Base-by-base conservation (phyloP, 208 protist genomes). In the Tritrichomonas musculus region DNA sequence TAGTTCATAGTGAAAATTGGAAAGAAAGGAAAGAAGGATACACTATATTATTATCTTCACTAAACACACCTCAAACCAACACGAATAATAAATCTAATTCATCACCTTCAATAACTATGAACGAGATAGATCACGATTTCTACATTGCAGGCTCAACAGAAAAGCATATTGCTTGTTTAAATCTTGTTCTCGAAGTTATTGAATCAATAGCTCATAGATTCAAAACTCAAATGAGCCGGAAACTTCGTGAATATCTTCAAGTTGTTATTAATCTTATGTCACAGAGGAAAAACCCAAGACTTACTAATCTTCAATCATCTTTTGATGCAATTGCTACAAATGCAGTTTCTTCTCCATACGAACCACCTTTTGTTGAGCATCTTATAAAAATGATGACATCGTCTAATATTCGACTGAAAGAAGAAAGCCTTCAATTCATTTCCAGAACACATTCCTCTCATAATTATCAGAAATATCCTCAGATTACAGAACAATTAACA, bases 21-120 rank as follows among this genome's bases (percentile, higher is more conserved):
- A 88, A 88, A 88, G 77, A 88, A 20, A 53, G 77, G 39, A 88
- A 88, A 88, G 47, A 25, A 14, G 77, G 77, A 14, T 88, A 88
- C 39, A 22, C 33, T 47, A 1, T 39, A n/a, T 30, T 88, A 8
- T 47, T 88, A 36, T 60, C 53, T 60, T 22, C 5, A 22, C 17
- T 60, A 60, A 60, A 17, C 53, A n/a, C n/a, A n/a, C n/a, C n/a
- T n/a, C n/a, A n/a, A n/a, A n/a, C n/a, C n/a, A 60, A 60, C 53
- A 60, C 53, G 17, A 60, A 5, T 17, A 60, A 60, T 60, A 22
- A 22, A 60, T 22, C 11, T 60, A 60, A 60, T 60, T 22, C 53
- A 60, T 22, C 5, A 22, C 5, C 11, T 60, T 39, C 57, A 39
- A 57, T 41, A 8, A 20, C 77, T 41, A 57, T 39, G 9, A 57